These are phyloP conservation scores for Solanum chacoense DNA, from an alignment of 305 asterid species.

Conservation along the genomic window DNA sequence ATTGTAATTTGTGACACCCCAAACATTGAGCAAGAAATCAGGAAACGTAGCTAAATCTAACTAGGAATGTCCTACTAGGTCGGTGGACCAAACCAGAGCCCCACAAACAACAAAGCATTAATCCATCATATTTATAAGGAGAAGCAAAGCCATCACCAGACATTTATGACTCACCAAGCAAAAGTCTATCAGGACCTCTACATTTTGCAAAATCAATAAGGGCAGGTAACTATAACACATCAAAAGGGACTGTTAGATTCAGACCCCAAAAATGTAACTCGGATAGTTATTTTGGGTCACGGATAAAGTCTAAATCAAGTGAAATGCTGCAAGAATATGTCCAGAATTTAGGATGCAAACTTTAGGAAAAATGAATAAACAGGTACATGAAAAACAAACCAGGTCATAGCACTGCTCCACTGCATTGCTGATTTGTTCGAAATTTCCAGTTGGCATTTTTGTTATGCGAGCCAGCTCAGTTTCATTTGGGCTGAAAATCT, in stretches of 20 bases:
- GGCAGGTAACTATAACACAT: neutral
- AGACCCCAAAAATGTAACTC: neutral
- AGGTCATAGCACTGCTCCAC: slow-evolving; percentile 60
- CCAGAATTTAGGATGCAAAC: neutral
- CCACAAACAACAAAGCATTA: neutral
- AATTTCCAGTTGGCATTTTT: slow-evolving; percentile 63
- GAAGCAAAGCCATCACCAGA: neutral
- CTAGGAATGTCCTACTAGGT: neutral
- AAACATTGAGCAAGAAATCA: neutral
- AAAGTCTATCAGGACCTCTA: neutral
- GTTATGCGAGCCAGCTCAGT: slow-evolving; percentile 82
- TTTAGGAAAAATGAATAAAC: neutral
- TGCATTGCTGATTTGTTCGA: slow-evolving; percentile 75
- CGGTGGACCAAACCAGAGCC: neutral
- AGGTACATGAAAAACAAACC: slow-evolving; percentile 27
- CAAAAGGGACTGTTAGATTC: neutral
- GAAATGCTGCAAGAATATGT: neutral
- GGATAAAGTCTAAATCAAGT: neutral
- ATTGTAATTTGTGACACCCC: neutral
- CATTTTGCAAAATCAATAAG: neutral
- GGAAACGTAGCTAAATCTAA: neutral
- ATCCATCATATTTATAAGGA: neutral
- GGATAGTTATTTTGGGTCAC: neutral
- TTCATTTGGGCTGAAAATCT: slow-evolving; percentile 88
- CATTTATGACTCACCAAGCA: neutral